Percentiles rank a stretch among this genome's conserved stretches.
Evolutionary conservation across 768 basidiomycete species (phyloP).

Genomic region (Lactarius sp.): DNA sequence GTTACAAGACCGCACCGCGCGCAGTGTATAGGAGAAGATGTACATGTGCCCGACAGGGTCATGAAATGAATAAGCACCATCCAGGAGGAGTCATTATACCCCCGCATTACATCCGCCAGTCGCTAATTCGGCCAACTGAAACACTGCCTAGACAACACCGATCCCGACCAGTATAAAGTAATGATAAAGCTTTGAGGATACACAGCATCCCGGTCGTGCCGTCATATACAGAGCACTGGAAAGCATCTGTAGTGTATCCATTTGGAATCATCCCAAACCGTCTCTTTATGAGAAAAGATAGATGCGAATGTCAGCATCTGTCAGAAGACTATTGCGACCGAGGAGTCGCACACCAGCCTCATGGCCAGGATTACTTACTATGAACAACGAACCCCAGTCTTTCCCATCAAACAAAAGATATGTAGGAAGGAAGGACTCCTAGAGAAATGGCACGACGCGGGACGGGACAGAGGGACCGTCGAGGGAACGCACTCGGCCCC

Average conservation of each 20-base stretch:
- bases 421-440: too few species aligned
- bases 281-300: background rate
- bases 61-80: background rate
- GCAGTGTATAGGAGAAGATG: background rate
- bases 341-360: background rate
- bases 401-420: background rate
- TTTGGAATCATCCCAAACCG: background rate
- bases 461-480: too few species aligned
- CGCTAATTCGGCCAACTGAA: background rate
- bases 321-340: background rate
- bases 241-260: too few species aligned
- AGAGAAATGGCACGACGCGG: background rate
- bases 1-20: background rate
- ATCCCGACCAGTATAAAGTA: too few species aligned
- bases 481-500: too few species aligned
- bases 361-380: background rate
- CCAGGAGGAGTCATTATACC: background rate
- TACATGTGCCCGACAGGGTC: background rate
- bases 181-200: too few species aligned
- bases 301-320: background rate
- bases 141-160: too few species aligned
- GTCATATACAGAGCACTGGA: too few species aligned
- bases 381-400: background rate
- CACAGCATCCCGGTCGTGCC: too few species aligned
- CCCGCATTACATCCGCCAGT: background rate